Base-by-base conservation (phyloP, 495 filamentous ascomycete genomes). In the Xylona heveae region DNA sequence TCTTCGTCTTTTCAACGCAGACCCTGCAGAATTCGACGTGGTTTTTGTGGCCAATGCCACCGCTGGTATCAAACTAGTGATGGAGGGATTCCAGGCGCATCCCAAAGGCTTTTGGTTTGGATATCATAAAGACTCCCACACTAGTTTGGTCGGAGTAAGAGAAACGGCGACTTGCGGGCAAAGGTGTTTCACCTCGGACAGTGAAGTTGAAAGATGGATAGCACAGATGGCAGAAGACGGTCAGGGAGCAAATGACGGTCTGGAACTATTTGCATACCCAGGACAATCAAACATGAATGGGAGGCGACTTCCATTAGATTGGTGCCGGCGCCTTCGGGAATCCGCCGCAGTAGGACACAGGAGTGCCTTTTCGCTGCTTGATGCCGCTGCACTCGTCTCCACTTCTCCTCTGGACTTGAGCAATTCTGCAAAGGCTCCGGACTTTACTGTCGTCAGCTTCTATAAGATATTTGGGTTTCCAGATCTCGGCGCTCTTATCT, bases 391-490 rank as follows among this genome's bases (percentile, higher is more conserved):
- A 10, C 52, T 74, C 28, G 74, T 67, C 7, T 68, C 75, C 41
- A 82, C 76, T 13, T 57, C 59, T 2, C 65, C 62, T 2, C 51
- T 83, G 35, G 60, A 68, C 39, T 60, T 85, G 17, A 61, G 55
- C 26, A 57, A 81, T 37, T 42, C 63, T 2, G 52, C 57, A 6
- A 50, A 45, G 12, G 71, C 76, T 6, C 75, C 77, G 0, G 78
- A 85, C 41, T 83, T 83, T 38, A 68, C 59, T 5, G 68, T 64
- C 22, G 37, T 82, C 15, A 77, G 71, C 6, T 68, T 83, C 44
- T 82, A 83, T 50, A 85, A 85, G 50, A 76, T 83, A 32, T 83
- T 83, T 44, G 78, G 78, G 9, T 78, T 78, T 35, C 78, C 78
- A 0, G 71, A 83, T 34, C 57, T 85, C 10, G 78, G 78, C 1